phyloP scores from a whole-genome alignment of 2,329 filamentous ascomycete species.

The Pseudogymnoascus sp. region DNA sequence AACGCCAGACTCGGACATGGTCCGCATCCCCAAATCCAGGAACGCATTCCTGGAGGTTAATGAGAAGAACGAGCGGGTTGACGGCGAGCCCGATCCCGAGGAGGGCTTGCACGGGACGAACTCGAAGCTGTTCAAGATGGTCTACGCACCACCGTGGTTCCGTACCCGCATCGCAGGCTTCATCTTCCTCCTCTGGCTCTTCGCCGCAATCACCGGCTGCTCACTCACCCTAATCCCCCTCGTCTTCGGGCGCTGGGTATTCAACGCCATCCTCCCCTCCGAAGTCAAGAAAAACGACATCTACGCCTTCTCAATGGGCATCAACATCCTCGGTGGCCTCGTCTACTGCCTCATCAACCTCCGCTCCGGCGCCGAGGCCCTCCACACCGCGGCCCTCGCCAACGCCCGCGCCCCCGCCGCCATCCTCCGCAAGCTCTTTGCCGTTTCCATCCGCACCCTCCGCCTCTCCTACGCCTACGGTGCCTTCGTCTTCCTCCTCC shows the following conservation, averaged over 20 bases:
- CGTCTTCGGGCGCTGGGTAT: slow-evolving; percentile 72
- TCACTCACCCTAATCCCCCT: slow-evolving; percentile 80
- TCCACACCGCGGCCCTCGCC: slow-evolving; percentile 25
- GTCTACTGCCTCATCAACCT: slow-evolving; percentile 55
- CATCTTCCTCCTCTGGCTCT: slow-evolving; percentile 85
- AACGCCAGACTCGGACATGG: slow-evolving; percentile 90
- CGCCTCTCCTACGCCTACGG: slow-evolving; percentile 66
- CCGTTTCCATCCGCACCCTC: slow-evolving; percentile 21
- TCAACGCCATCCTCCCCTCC: slow-evolving; percentile 63
- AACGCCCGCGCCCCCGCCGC: slow-evolving; percentile 24
- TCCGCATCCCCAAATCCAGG: slow-evolving; percentile 81
- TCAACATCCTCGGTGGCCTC: slow-evolving; percentile 68
- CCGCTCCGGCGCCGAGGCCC: slow-evolving; percentile 28
- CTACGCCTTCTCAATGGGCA: slow-evolving; percentile 87
- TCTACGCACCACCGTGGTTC: slow-evolving; percentile 83
- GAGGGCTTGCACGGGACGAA: slow-evolving; percentile 50
- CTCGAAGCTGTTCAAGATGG: slow-evolving; percentile 45
- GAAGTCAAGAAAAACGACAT: slow-evolving; percentile 83
- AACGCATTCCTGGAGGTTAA: slow-evolving; percentile 73
- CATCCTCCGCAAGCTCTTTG: slow-evolving; percentile 18
- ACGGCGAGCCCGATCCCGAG: slow-evolving; percentile 47
- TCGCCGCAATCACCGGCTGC: slow-evolving; percentile 82
- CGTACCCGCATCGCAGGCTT: slow-evolving; percentile 73
- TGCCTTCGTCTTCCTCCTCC: slow-evolving; percentile 70
- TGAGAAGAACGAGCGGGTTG: slow-evolving; percentile 57